These are phyloP conservation scores for Coniella vitis DNA, from an alignment of 2,329 filamentous ascomycete species.

Conservation along the genomic window DNA sequence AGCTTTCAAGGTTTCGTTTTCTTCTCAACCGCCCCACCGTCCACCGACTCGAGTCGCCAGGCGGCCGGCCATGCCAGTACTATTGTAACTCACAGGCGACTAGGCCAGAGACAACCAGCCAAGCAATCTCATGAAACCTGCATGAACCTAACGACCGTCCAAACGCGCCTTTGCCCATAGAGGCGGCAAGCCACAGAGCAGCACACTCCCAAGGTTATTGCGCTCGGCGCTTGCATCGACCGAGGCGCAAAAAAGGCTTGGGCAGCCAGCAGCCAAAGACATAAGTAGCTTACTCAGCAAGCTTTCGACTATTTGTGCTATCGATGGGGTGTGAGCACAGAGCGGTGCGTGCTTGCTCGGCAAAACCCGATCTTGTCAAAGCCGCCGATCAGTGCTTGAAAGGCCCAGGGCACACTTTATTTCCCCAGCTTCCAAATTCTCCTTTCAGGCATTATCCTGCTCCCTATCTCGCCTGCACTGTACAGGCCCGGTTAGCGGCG, in stretches of 20 bases:
- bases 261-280: not conserved
- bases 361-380: not conserved
- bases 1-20: not conserved
- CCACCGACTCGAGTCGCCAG: no score
- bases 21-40: not conserved
- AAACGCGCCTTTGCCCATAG: not conserved
- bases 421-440: not conserved
- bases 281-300: not conserved
- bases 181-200: not conserved
- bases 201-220: no score
- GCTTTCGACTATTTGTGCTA: not conserved
- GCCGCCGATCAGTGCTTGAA: not conserved
- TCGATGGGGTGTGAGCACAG: no score
- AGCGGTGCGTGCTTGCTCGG: not conserved
- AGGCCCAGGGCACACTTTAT: not conserved
- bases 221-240: not conserved
- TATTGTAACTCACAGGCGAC: no score
- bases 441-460: not conserved
- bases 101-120: no score
- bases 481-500: no score
- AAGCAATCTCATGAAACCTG: no score
- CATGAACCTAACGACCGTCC: no score
- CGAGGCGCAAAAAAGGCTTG: not conserved
- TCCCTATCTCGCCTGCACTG: no score
- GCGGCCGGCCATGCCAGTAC: no score